phyloP scores from a whole-genome alignment of 768 basidiomycete species.

The Plicaturopsis crispa region DNA sequence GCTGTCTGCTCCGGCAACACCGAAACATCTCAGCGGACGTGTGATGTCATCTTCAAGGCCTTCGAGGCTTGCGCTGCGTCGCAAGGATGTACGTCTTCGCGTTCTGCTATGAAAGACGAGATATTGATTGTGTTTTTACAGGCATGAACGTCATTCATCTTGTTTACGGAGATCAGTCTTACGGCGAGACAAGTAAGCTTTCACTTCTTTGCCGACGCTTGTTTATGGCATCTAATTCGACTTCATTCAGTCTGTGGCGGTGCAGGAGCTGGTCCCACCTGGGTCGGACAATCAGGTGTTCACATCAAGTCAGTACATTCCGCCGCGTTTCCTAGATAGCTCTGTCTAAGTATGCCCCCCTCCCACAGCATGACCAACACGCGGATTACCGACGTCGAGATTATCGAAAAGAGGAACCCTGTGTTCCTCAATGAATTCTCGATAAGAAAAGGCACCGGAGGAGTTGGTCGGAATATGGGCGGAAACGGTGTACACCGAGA shows the following conservation, averaged over 20 bases:
- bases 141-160: too few relatives aligned
- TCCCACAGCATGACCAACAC: constrained; percentile 2
- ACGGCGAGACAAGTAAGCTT: too few relatives aligned
- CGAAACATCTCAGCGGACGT: constrained; percentile 3
- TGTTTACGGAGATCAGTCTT: too few relatives aligned
- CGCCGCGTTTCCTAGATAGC: too few relatives aligned
- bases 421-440: constrained; percentile 2
- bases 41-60: constrained; percentile 3
- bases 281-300: too few relatives aligned
- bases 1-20: constrained; percentile 3
- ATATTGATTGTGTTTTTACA: too few relatives aligned
- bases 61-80: constrained; percentile 1
- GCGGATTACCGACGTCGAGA: constrained; percentile 3
- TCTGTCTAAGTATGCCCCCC: too few relatives aligned
- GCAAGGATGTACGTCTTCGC: constrained; percentile 1
- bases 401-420: constrained; percentile 3
- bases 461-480: neutral
- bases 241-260: too few relatives aligned
- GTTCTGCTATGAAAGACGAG: neutral
- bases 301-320: too few relatives aligned
- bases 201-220: too few relatives aligned
- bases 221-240: too few relatives aligned
- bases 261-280: too few relatives aligned
- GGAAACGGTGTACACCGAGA: constrained; percentile 4
- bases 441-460: constrained; percentile 1